A percentile compares a stretch with the other conserved stretches of the same genome.
Evolutionary conservation across 495 filamentous ascomycete species (phyloP).

Genomic region (Daldinia vernicosa): DNA sequence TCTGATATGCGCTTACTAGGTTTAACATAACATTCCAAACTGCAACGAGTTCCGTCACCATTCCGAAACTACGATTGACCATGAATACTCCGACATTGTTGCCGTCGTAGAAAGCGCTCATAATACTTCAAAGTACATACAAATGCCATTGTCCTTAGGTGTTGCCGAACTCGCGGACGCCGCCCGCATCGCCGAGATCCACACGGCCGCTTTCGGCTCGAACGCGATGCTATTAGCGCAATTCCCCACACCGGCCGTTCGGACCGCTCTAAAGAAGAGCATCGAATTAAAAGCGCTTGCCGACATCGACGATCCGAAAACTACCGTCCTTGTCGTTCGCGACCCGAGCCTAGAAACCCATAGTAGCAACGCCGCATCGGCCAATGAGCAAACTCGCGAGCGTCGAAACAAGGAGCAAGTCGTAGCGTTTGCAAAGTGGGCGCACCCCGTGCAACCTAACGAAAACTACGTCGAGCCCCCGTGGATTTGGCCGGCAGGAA

Average conservation of each 20-base stretch:
- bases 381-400: background rate
- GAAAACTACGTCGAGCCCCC: slow-evolving; percentile 30
- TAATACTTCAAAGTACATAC: background rate
- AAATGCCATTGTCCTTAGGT: slow-evolving; percentile 27
- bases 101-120: too few relatives aligned
- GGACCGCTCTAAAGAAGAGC: slow-evolving; percentile 35
- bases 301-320: slow-evolving; percentile 45
- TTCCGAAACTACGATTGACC: background rate
- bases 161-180: slow-evolving; percentile 43
- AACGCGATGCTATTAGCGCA: slow-evolving; percentile 53
- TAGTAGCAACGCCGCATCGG: background rate
- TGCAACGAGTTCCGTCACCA: background rate
- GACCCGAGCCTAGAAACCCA: background rate
- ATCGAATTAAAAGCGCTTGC: slow-evolving; percentile 45
- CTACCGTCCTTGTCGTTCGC: slow-evolving; percentile 42
- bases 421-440: slow-evolving; percentile 55
- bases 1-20: background rate
- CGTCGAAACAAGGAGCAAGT: slow-evolving; percentile 11
- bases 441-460: slow-evolving; percentile 38
- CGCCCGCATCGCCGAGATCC: slow-evolving; percentile 51
- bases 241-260: slow-evolving; percentile 49
- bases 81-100: too few relatives aligned
- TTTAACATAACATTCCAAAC: background rate
- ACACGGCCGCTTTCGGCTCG: slow-evolving; percentile 53
- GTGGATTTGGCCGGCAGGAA: slow-evolving; percentile 49